Percentiles rank a stretch among this genome's conserved stretches.
phyloP scores from a whole-genome alignment of 1,284 basidiomycete genomes.

The Heterobasidion occidentale region DNA sequence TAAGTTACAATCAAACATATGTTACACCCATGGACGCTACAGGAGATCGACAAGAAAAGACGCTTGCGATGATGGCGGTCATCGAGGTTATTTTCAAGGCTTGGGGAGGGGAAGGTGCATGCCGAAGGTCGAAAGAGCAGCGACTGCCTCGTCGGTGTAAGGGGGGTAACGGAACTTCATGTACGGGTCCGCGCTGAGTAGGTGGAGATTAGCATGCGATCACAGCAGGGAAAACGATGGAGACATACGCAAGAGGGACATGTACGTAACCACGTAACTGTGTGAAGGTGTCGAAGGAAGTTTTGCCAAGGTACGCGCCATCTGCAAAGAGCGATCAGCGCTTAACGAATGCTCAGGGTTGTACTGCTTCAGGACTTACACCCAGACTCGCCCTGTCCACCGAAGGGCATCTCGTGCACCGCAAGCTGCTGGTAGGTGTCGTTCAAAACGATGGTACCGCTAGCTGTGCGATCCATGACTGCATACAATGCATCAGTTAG shows the following conservation, averaged over 20 bases:
- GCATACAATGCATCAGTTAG: not conserved
- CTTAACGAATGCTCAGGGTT: not conserved
- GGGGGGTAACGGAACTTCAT: slow-evolving; percentile 16
- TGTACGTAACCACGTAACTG: slow-evolving; percentile 20
- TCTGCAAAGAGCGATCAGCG: slow-evolving; percentile 10
- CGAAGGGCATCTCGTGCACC: slow-evolving; percentile 18
- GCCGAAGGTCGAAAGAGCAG: slow-evolving; percentile 6
- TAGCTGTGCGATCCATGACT: slow-evolving; percentile 20
- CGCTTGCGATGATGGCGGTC: too few relatives aligned
- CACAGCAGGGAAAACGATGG: not conserved
- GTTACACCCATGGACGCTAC: too few relatives aligned
- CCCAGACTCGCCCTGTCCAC: slow-evolving; percentile 22
- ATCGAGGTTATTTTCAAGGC: not conserved
- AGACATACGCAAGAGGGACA: slow-evolving; percentile 16
- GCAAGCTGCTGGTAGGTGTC: slow-evolving; percentile 21
- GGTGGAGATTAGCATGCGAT: not conserved
- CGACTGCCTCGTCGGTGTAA: slow-evolving; percentile 12
- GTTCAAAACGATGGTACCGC: slow-evolving; percentile 21
- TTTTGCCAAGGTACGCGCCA: slow-evolving; percentile 19
- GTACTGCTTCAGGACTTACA: slow-evolving; percentile 13
- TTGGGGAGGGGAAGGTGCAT: slow-evolving; percentile 3
- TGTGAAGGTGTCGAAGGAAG: slow-evolving; percentile 24
- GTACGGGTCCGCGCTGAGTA: slow-evolving; percentile 12
- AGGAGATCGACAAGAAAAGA: too few relatives aligned
- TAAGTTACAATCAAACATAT: too few relatives aligned